These are phyloP conservation scores for Rhytidiadelphus loreus DNA, from an alignment of 225 moss, liverwort and hornwort species.

Conservation along the genomic window DNA sequence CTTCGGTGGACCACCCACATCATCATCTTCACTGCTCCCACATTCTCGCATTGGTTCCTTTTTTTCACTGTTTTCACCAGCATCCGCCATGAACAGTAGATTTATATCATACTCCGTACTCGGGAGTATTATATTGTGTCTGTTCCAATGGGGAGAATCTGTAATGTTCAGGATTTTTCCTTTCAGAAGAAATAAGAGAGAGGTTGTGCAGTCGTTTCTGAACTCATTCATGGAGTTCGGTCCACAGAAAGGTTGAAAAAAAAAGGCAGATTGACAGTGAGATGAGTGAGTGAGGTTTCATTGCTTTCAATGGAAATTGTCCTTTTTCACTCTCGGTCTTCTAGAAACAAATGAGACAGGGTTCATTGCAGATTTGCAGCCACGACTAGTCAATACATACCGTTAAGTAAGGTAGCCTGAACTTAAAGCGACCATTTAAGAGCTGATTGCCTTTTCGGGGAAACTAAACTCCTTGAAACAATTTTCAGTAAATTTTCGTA, in stretches of 20 bases:
- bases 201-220: too few relatives aligned
- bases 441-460: too few relatives aligned
- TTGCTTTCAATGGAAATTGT: background rate
- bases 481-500: too few relatives aligned
- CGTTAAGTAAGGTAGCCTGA: too few relatives aligned
- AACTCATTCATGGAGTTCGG: too few relatives aligned
- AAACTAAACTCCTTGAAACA: too few relatives aligned
- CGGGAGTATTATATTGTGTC: too few relatives aligned
- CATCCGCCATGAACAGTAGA: background rate
- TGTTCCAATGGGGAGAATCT: too few relatives aligned
- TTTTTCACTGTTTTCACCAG: background rate
- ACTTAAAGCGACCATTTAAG: too few relatives aligned
- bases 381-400: background rate
- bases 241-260: background rate
- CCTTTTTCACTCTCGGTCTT: background rate
- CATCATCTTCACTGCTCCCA: background rate
- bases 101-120: too few relatives aligned
- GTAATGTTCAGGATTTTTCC: background rate
- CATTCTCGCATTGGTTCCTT: background rate
- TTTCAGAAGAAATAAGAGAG: background rate
- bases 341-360: background rate
- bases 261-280: background rate
- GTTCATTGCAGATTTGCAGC: background rate
- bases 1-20: background rate
- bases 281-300: background rate